Evolutionary conservation across 371 early-diverging fungal genomes (phyloP).

Genomic region (Dinochytrium kinnereticum): DNA sequence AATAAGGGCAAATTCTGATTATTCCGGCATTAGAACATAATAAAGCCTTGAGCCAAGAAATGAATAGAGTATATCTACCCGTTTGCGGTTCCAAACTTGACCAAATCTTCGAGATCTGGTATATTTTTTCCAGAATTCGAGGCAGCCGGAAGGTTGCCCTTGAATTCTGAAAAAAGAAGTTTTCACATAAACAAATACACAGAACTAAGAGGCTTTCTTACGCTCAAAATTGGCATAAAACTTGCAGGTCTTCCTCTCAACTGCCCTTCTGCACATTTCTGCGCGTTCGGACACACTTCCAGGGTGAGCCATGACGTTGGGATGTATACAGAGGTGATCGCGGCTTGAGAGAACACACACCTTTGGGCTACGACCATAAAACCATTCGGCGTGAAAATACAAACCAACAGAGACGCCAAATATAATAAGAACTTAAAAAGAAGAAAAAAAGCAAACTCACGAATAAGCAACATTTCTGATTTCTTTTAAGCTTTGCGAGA

Average conservation of each 20-base stretch:
- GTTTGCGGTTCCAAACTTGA: background rate
- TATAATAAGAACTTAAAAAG: background rate
- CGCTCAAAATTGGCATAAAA: slow-evolving; percentile 22
- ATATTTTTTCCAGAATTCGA: background rate
- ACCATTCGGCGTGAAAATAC: slow-evolving; percentile 12
- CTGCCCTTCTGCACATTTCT: slow-evolving; percentile 25
- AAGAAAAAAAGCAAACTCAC: slow-evolving; percentile 39
- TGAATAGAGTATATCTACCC: background rate
- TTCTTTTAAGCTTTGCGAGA: slow-evolving; percentile 67
- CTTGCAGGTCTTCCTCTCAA: slow-evolving; percentile 26
- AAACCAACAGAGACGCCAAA: slow-evolving; percentile 1
- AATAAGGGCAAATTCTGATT: slow-evolving; percentile 84
- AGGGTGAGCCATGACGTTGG: slow-evolving; percentile 22
- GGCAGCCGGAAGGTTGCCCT: background rate
- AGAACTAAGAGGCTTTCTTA: background rate
- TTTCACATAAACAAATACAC: background rate
- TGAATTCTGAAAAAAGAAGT: background rate
- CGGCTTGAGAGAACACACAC: slow-evolving; percentile 36
- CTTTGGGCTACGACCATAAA: slow-evolving; percentile 13
- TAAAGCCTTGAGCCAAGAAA: too few relatives aligned
- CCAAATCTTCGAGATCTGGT: background rate
- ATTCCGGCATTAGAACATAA: too few relatives aligned
- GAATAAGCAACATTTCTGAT: slow-evolving; percentile 54
- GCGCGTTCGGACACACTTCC: slow-evolving; percentile 21
- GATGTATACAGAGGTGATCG: slow-evolving; percentile 44